Base-by-base conservation (phyloP, 345 rosid species). In the Melastoma malabathricum region DNA sequence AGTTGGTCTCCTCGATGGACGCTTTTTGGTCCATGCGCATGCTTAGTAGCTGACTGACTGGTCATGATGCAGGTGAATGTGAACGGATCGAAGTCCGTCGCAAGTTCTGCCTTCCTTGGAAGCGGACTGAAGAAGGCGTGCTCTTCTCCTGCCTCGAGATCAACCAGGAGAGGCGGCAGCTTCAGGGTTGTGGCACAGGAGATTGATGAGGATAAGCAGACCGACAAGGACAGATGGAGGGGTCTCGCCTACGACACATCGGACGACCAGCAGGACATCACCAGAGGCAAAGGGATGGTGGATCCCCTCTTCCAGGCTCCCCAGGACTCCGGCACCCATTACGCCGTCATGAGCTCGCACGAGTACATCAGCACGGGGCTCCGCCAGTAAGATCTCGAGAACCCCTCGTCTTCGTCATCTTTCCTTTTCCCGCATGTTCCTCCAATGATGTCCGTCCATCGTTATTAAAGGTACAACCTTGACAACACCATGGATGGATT, bases 251-350 rank as follows among this genome's bases (percentile, higher is more conserved):
- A 41, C 39, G 98, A 92, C 72, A 43, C 3, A 0, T 92, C 96
- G 0, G 96, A 92, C 57, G 96, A 92, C 64, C 98, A 92, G 51
- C 98, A 92, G 68, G 98, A 92, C 72, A 92, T 92, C 54, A 69
- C 90, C 59, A 69, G 96, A 57, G 98, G 96, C 18, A 87, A 92
- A 64, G 96, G 95, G 59, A 17, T 70, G 88, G 98, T 92, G 20
- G 98, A 92, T 72, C 10, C 81, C 7, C 79, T 92, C 68, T 92
- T 87, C 88, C 98, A 92, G 62, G 98, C 96, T 17, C 98, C 95
- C 44, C 54, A 50, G 71, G 73, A 54, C 0, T 17, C 72, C 3
- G 98, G 98, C 47, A 92, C 98, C 52, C 98, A 92, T 80, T 16
- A 80, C 10, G 72, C 98, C 10, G 66, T 92, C 59, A 60, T 92